Base-by-base conservation (phyloP, 345 rosid species). In the Jatropha curcas region DNA sequence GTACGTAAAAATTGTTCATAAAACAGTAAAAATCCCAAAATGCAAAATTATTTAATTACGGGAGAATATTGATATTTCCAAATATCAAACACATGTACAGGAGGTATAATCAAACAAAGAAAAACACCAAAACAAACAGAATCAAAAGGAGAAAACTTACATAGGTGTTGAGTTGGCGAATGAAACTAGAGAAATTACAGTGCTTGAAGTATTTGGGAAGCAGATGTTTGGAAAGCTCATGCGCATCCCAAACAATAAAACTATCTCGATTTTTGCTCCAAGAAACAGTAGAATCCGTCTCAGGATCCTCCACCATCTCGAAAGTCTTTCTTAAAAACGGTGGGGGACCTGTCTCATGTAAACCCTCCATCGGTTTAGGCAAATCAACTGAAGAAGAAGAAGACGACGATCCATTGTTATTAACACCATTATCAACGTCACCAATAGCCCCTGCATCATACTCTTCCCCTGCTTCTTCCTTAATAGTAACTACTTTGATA, bases 281-380 rank as follows among this genome's bases (percentile, higher is more conserved):
- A 2, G 82, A 78, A 7, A 78, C 68, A 0, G 61, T 46, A 2
- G 35, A 30, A 51, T 78, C 67, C 0, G 78, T 78, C 60, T 65
- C 67, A 46, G 74, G 74, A 73, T 74, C 74, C 48, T 74, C 82
- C 71, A 78, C 82, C 82, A 78, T 74, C 71, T 78, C 82, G 27
- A 73, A 78, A 6, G 58, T 70, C 68, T 78, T 78, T 62, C 31
- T 78, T 12, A 74, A 57, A 58, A 75, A 65, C 6, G 71, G 68
- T 1, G 73, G 74, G 28, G 90, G 89, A 58, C 87, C 86, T n/a
- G 67, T 66, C 60, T 87, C 91, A 59, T 85, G 75, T 70, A 92
- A 70, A 8, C 90, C 90, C 69, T 88, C 88, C 77, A 85, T 69
- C 7, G 94, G 89, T 73, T 71, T 82, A 3, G 89, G 81, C 69